These are phyloP conservation scores for Areca catechu DNA, from an alignment of 176 grass and related monocot species.

Conservation along the genomic window DNA sequence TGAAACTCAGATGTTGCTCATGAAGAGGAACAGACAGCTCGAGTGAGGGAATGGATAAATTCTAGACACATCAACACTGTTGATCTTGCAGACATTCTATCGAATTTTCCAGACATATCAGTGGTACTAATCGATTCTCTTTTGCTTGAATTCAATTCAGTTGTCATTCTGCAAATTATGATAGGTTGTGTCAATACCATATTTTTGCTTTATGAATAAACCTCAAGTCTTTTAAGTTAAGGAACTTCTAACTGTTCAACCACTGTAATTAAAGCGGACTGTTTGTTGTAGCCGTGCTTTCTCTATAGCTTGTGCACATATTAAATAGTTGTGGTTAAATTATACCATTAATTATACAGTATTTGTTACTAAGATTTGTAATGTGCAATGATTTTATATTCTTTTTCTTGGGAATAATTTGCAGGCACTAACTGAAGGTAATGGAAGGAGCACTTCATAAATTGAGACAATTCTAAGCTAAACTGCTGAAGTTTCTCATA, in stretches of 20 bases:
- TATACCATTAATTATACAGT: too few species aligned
- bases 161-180: not conserved
- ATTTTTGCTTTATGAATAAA: too few species aligned
- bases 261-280: too few species aligned
- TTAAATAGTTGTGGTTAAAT: too few species aligned
- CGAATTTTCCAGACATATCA: constrained; percentile 74
- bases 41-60: constrained; percentile 75
- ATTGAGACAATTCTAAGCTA: too few species aligned
- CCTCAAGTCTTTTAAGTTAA: too few species aligned
- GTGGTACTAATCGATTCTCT: constrained; percentile 27
- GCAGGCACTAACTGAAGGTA: constrained; percentile 91
- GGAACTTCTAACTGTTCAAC: too few species aligned
- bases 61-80: constrained; percentile 35
- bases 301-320: too few species aligned
- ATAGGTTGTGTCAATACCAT: not conserved
- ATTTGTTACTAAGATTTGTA: too few species aligned
- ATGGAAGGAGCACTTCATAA: not conserved
- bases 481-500: too few species aligned
- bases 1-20: constrained; percentile 87
- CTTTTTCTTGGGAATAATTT: constrained; percentile 27
- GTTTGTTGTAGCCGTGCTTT: too few species aligned
- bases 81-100: constrained; percentile 63
- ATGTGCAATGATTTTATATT: constrained; percentile 10
- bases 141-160: constrained; percentile 5
- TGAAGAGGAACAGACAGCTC: constrained; percentile 53